Base-by-base conservation (phyloP, 2,329 filamentous ascomycete genomes). In the Nemania diffusa region DNA sequence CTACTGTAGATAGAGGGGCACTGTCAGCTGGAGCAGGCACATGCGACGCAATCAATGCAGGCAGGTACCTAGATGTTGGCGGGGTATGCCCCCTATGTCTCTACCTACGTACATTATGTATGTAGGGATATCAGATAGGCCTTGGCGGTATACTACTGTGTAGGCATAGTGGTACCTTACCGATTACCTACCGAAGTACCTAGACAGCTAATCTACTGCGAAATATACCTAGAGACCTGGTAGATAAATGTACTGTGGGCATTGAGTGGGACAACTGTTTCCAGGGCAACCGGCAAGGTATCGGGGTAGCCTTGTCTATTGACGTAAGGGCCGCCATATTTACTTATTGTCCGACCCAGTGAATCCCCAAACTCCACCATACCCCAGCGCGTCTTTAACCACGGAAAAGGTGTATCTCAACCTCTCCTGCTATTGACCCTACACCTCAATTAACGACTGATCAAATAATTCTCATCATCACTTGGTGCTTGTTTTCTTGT, bases 251-350 rank as follows among this genome's bases (percentile, higher is more conserved):
- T 34, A 34, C 32, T 5, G 32, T 11, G 32, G 32, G 44, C 22
- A 50, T 2, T 17, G 5, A 51, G 46, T 11, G 8, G 22, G 46
- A 5, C 6, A 8, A 2, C 7, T 29, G 71, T 74, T 72, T 59
- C 62, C 66, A 60, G 64, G 57, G 67, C 72, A 71, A 74, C 73
- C 13, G n/a, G n/a, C 9, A 32, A 11, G 37, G 53, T 20, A 13
- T 50, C 42, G 53, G 24, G 20, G 22, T n/a, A 42, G 8, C 15
- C 27, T 34, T 37, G 62, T 69, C 57, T 74, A 69, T 75, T 74
- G 70, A 72, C 51, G 62, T 44, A 52, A 15, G 24, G 20, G 8
- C 29, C 29, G 5, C 13, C 26, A 24, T 55, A 55, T 62, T 62
- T 65, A 69, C 68, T 57, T 57, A 46, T 52, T 27, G 6, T 27